Base-by-base conservation (phyloP, 106 monocot species). In the Hemerocallis citrina region DNA sequence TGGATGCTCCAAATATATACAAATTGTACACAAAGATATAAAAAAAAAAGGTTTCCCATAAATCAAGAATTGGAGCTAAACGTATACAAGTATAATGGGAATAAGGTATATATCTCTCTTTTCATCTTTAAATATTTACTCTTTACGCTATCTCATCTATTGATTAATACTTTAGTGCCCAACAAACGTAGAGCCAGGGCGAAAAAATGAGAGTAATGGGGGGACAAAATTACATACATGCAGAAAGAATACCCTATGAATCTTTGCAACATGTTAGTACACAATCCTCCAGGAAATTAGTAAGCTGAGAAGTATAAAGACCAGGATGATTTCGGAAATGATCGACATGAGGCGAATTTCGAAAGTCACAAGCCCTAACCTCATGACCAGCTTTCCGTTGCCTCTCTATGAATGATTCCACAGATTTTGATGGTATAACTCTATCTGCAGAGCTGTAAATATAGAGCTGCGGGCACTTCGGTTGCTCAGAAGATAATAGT, bases 381-480 rank as follows among this genome's bases (percentile, higher is more conserved):
- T 68, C 69, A 35, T 80, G 80, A 14, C 93, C 93, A 1, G 80
- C 93, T 61, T 61, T 86, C 13, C 74, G 48, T 72, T 96, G 95
- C 37, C 31, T 57, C 47, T 83, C 86, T 38, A 90, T 55, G 46
- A 96, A 96, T 2, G 77, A 79, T 56, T 86, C 95, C 32, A 95
- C 89, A 1, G 77, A 84, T 41, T 74, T 87, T 8, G 75, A 83
- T 6, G 95, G 95, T 50, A 95, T 95, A 24, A 96, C 95, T 59
- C 84, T 80, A 39, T 96, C 95, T 16, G 95, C 80, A 52, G 83
- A 81, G 73, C 90, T 96, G 63, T 96, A 96, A n/a, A 96, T 76
- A 52, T 96, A 96, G 11, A 96, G 42, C 32, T 96, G 95, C 22
- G 95, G 90, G 23, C 95, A 96, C 40, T 82, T 90, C 23, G 95